Conservation (phyloP, 441 rosid genomes). For the Euphorbia corollata region DNA sequence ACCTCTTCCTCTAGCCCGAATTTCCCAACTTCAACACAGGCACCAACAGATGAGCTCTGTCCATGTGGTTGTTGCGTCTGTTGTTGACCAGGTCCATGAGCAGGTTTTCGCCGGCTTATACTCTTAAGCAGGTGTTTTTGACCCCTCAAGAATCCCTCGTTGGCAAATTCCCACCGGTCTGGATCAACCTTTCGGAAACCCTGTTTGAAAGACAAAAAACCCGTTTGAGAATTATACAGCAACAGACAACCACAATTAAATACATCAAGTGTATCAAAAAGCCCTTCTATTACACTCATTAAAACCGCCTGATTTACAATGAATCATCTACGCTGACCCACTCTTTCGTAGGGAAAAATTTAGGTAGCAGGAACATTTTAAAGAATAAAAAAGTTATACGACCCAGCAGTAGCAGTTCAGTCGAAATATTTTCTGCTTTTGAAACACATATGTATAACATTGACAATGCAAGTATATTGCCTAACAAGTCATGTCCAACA, state of each 20-base stretch:
- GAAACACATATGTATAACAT: no score
- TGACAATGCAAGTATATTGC: no score
- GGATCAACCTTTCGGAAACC: constrained; percentile 96
- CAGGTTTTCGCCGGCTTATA: constrained; percentile 72
- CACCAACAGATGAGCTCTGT: constrained; percentile 52
- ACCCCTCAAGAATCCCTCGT: constrained; percentile 83
- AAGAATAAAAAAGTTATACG: no score
- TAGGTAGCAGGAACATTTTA: no score
- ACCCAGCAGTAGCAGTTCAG: no score
- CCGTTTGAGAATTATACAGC: constrained; percentile 6
- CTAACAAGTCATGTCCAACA: no score
- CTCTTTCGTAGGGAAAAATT: no score
- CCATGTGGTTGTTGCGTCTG: constrained; percentile 45
- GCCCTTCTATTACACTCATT: not conserved
- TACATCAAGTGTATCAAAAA: not conserved
- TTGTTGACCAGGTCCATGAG: constrained; percentile 53
- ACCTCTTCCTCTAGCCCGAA: constrained; percentile 91
- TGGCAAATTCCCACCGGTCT: constrained; percentile 89
- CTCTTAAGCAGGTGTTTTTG: constrained; percentile 69
- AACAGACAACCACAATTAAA: not conserved
- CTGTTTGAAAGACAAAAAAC: constrained; percentile 35
- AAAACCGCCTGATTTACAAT: not conserved
- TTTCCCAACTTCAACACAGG: constrained; percentile 90
- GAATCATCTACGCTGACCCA: no score
- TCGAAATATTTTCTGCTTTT: no score